phyloP scores from a whole-genome alignment of 2,329 filamentous ascomycete genomes.

The Orbilia oligospora region DNA sequence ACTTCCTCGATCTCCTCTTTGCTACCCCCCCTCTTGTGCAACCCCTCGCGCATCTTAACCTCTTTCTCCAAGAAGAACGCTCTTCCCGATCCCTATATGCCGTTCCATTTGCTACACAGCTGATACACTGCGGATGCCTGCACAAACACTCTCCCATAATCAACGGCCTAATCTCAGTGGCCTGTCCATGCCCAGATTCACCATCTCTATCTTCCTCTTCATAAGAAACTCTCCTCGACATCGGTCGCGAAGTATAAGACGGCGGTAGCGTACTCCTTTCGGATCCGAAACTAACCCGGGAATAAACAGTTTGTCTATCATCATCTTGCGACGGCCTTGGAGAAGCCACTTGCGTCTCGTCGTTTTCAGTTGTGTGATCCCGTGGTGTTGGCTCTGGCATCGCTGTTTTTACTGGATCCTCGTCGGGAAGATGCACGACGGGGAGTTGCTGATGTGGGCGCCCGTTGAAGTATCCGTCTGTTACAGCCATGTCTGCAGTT shows the following conservation, averaged over 20 bases:
- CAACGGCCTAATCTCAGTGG: constrained; percentile 35
- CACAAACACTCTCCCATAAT: constrained; percentile 50
- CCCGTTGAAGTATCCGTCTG: constrained; percentile 60
- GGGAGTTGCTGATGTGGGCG: constrained; percentile 55
- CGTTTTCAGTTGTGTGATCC: neutral
- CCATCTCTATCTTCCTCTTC: constrained; percentile 42
- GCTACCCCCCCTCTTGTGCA: constrained; percentile 31
- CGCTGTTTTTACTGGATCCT: constrained; percentile 58
- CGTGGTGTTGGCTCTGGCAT: constrained; percentile 39
- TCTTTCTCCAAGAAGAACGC: constrained; percentile 30
- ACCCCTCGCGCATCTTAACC: constrained; percentile 48
- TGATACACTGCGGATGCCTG: constrained; percentile 54
- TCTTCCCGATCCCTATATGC: constrained; percentile 27
- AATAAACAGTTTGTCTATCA: constrained; percentile 53
- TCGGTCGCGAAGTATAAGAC: constrained; percentile 53
- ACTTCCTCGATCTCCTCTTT: constrained; percentile 53
- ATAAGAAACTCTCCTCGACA: constrained; percentile 46
- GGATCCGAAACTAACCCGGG: constrained; percentile 56
- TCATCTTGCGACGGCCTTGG: constrained; percentile 38
- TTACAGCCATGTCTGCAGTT: constrained; percentile 54
- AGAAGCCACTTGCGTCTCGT: constrained; percentile 1
- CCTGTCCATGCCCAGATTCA: neutral
- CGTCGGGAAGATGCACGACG: constrained; percentile 45
- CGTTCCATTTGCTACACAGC: constrained; percentile 50
- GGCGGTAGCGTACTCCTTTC: constrained; percentile 58